Conservation (phyloP, 108 stramenopile species). For the Skeletonema potamos region DNA sequence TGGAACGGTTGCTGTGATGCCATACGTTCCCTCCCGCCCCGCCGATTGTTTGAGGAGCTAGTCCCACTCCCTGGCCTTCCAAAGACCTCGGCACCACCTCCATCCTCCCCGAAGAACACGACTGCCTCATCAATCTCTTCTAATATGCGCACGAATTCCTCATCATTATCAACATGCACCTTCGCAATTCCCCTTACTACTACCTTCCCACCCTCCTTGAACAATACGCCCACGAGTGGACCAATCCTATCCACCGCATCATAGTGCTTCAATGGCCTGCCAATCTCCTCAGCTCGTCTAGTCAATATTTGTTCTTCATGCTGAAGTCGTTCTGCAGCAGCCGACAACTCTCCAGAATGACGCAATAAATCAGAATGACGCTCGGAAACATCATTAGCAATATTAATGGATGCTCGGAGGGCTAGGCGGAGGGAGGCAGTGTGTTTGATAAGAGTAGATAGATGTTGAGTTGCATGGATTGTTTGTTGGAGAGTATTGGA, state of each 20-base stretch:
- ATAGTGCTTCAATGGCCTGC: slow-evolving; percentile 81
- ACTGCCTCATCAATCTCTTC: slow-evolving; percentile 81
- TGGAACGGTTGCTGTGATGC: slow-evolving; percentile 3
- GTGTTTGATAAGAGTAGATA: slow-evolving; percentile 60
- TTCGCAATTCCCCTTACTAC: slow-evolving; percentile 72
- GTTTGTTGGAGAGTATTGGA: slow-evolving; percentile 45
- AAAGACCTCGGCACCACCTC: slow-evolving; percentile 49
- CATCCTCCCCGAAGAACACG: slow-evolving; percentile 66
- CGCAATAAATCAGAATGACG: slow-evolving; percentile 79
- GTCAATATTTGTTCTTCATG: slow-evolving; percentile 69
- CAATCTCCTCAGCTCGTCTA: slow-evolving; percentile 81
- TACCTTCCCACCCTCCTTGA: slow-evolving; percentile 58
- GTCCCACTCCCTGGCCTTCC: slow-evolving; percentile 36
- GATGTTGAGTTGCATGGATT: slow-evolving; percentile 40
- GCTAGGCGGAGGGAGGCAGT: slow-evolving; percentile 69
- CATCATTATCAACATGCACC: slow-evolving; percentile 74
- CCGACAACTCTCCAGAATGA: slow-evolving; percentile 83
- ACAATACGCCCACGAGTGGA: slow-evolving; percentile 71
- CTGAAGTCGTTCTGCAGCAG: slow-evolving; percentile 88
- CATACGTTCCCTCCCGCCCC: neutral
- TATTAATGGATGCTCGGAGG: slow-evolving; percentile 68
- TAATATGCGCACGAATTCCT: slow-evolving; percentile 61
- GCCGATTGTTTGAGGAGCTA: neutral
- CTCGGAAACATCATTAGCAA: slow-evolving; percentile 74
- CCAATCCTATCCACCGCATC: slow-evolving; percentile 85